Conservation (phyloP, 768 basidiomycete genomes). For the Imleria badia region DNA sequence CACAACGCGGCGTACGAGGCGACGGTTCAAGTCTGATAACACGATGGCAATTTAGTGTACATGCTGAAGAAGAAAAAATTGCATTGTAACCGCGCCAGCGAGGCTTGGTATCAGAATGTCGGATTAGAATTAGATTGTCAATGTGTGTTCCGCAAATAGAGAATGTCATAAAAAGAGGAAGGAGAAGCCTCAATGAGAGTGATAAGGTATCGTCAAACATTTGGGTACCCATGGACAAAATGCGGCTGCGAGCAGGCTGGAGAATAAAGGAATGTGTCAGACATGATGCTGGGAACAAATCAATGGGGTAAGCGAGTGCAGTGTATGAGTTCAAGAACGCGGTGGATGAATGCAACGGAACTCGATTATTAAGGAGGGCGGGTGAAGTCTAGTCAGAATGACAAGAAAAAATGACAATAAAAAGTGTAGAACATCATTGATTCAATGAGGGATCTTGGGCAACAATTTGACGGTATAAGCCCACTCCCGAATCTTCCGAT, state of each 20-base stretch:
- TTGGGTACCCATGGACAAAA: constrained; percentile 27
- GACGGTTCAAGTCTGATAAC: constrained; percentile 13
- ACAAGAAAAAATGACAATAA: constrained; percentile 2
- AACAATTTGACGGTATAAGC: constrained; percentile 79
- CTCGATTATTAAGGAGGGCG: constrained; percentile 20
- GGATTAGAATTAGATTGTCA: constrained; percentile 30
- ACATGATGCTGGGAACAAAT: constrained; percentile 28
- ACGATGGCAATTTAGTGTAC: constrained; percentile 18
- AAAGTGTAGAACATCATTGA: constrained; percentile 23
- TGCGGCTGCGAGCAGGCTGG: constrained; percentile 18
- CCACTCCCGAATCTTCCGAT: constrained; percentile 74
- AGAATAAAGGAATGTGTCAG: constrained; percentile 31
- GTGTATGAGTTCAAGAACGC: constrained; percentile 25
- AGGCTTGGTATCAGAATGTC: constrained; percentile 27
- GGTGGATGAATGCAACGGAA: constrained; percentile 19
- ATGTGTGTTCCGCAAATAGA: constrained; percentile 38
- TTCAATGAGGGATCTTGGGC: constrained; percentile 72
- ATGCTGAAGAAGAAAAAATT: constrained; percentile 15
- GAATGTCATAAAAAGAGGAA: constrained; percentile 33
- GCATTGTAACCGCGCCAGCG: constrained; percentile 23
- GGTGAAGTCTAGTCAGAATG: constrained; percentile 19
- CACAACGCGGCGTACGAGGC: constrained; percentile 85
- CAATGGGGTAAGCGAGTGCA: constrained; percentile 30
- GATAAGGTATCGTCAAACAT: constrained; percentile 35
- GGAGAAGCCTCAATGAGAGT: constrained; percentile 29